A percentile compares a stretch with the other conserved stretches of the same genome.
Conservation (phyloP, 1,284 basidiomycete species). For the Pisolithus thermaeus region DNA sequence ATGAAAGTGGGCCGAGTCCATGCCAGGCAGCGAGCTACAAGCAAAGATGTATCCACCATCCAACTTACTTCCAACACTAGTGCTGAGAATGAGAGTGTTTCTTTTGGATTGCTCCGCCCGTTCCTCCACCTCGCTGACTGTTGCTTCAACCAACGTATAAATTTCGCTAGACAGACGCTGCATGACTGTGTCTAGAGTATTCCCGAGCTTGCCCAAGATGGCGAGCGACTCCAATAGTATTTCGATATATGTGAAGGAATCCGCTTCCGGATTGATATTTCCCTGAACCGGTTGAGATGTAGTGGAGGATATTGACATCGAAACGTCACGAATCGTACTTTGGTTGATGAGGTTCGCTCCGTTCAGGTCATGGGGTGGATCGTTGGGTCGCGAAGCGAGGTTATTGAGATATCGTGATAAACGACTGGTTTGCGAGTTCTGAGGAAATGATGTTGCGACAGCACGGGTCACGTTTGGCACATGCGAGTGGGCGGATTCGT, state of each 20-base stretch:
- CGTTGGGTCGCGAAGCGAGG: constrained; percentile 73
- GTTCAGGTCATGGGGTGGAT: constrained; percentile 70
- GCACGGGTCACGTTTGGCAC: constrained; percentile 24
- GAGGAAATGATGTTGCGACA: constrained; percentile 32
- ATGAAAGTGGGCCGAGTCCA: constrained; percentile 8
- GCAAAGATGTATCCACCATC: constrained; percentile 51
- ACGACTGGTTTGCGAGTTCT: constrained; percentile 33
- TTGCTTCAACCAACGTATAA: constrained; percentile 80
- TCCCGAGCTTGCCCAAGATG: constrained; percentile 84
- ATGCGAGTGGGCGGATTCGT: constrained; percentile 33
- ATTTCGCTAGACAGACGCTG: constrained; percentile 87
- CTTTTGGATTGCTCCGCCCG: constrained; percentile 70
- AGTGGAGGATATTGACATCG: constrained; percentile 24
- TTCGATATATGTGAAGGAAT: constrained; percentile 94
- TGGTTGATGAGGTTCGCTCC: constrained; percentile 41
- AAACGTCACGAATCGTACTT: constrained; percentile 9
- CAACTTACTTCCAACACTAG: constrained; percentile 24
- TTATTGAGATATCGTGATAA: constrained; percentile 65
- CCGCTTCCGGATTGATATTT: constrained; percentile 75
- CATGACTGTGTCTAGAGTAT: constrained; percentile 77
- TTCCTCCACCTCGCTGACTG: constrained; percentile 88
- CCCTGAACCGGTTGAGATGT: constrained; percentile 13
- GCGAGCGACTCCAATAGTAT: constrained; percentile 89
- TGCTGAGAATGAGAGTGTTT: constrained; percentile 38
- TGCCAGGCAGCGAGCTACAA: constrained; percentile 24